Evolutionary conservation across 2,329 filamentous ascomycete genomes (phyloP), one percentile per base, ranked within the genome.

Genomic region (Exserohilum rostratum): DNA sequence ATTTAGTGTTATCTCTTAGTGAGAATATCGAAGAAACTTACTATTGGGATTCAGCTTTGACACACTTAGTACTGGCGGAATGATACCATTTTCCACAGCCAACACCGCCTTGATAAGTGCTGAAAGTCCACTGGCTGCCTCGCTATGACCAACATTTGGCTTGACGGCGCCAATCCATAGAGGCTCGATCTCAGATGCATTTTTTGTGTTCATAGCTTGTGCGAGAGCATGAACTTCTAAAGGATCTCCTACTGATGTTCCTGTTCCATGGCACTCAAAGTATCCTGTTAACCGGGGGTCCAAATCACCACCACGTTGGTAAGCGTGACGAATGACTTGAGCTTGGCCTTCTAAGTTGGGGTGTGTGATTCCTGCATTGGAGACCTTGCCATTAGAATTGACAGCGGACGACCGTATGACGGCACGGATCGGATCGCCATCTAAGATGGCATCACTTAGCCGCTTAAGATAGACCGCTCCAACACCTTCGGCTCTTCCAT

Each of bases 91-190:
- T n/a, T 49, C 29, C 2, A n/a, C 27, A 37, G 62, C 70, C 30
- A 76, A 53, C 10, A 77, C 45, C 1, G 64, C 62, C 46, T 76
- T 77, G 29, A 74, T 59, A 3, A 77, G 42, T 1, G 63, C 47
- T 5, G 59, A 53, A 0, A 69, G 54, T 20, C 74, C 73, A 6
- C 72, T 57, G 38, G 66, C 69, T 3, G 66, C 61, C 55, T 77
- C 75, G 13, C 56, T 53, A 49, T 76, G 73, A 11, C 73, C 73
- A 29, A 74, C 58, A 38, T 70, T 70, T 2, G 62, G 53, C 48
- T 76, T 76, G 30, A 69, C 59, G 1, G 70, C 57, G 5, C 65
- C 67, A 1, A 75, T 12, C 27, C 57, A 37, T 1, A 75, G 58
- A 17, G 43, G 38, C 25, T 39, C 34, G 10, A n/a, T n/a, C n/a